Conservation (phyloP, 2,329 filamentous ascomycete species). For the Xylaria sp. region DNA sequence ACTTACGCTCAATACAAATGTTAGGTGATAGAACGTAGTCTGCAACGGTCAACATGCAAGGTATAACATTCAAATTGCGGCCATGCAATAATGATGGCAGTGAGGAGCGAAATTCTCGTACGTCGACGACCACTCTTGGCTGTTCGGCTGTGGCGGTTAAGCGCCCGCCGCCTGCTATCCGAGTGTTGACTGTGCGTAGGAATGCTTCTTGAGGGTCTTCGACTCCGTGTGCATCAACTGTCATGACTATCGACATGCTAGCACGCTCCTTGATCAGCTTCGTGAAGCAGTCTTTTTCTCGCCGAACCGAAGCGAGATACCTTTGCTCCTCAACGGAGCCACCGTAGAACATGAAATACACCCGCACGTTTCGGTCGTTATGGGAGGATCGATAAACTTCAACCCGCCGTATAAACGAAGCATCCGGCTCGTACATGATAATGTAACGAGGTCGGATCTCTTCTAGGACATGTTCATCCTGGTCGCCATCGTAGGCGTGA, state of each 20-base stretch:
- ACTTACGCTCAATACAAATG: constrained; percentile 96
- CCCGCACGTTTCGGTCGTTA: constrained; percentile 85
- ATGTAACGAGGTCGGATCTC: constrained; percentile 94
- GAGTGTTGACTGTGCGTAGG: constrained; percentile 93
- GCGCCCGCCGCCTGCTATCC: constrained; percentile 92
- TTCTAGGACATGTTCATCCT: constrained; percentile 96
- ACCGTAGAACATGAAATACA: constrained; percentile 97
- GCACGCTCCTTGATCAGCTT: constrained; percentile 94
- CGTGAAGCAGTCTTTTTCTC: constrained; percentile 96
- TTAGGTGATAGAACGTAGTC: constrained; percentile 94
- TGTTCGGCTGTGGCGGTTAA: constrained; percentile 85
- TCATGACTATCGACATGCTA: constrained; percentile 90
- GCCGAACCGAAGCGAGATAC: constrained; percentile 87
- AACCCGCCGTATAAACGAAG: constrained; percentile 91
- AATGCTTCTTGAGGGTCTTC: constrained; percentile 92
- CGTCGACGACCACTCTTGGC: constrained; percentile 91
- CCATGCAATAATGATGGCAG: constrained; percentile 92
- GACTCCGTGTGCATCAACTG: constrained; percentile 72
- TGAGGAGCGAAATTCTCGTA: constrained; percentile 94
- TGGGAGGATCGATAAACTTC: constrained; percentile 98
- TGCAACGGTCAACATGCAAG: constrained; percentile 94
- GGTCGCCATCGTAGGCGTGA: constrained; percentile 94
- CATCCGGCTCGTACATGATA: constrained; percentile 98
- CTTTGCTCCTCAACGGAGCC: constrained; percentile 95
- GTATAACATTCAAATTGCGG: constrained; percentile 86